A percentile compares a stretch with the other conserved stretches of the same genome.
Conservation (phyloP, 192 early-diverging fungal species). For the Coemansia sp. region DNA sequence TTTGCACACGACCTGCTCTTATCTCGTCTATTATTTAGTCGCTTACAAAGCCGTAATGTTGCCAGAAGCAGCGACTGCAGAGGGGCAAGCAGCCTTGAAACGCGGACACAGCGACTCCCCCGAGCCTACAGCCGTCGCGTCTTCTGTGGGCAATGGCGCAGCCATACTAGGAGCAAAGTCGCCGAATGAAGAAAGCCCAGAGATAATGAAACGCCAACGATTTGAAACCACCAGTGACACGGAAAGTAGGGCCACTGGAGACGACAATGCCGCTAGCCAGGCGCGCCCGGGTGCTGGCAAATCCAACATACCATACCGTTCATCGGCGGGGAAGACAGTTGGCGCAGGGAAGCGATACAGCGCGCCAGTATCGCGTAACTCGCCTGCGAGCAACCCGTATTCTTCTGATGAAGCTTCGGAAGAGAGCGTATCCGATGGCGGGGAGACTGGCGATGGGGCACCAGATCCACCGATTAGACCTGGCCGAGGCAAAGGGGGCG, state of each 20-base stretch:
- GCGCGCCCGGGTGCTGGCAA: constrained; percentile 3
- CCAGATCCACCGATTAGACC: not conserved
- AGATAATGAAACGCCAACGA: constrained; percentile 4
- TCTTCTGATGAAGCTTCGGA: constrained; percentile 17
- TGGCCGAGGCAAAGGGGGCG: constrained; percentile 50
- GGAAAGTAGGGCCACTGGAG: not conserved
- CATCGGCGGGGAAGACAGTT: constrained; percentile 42
- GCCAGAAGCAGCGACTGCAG: not conserved
- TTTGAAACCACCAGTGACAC: not conserved
- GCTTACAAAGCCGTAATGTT: not conserved
- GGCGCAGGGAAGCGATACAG: constrained; percentile 43
- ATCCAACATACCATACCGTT: constrained; percentile 6
- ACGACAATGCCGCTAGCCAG: not conserved
- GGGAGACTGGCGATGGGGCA: not conserved
- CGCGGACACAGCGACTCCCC: constrained; percentile 6
- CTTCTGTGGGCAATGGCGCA: not conserved
- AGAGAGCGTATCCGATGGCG: constrained; percentile 5
- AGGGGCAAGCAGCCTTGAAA: constrained; percentile 8
- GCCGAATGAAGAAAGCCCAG: not conserved
- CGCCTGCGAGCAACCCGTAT: constrained; percentile 9
- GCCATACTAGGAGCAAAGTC: not conserved
- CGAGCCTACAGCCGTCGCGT: not conserved
- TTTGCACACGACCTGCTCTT: not conserved
- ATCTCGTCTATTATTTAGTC: not conserved
- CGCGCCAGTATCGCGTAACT: constrained; percentile 25